Evolutionary conservation across 345 rosid genomes (phyloP), one percentile per base, ranked within the genome.

Genomic region (Excoecaria cochinchinensis): DNA sequence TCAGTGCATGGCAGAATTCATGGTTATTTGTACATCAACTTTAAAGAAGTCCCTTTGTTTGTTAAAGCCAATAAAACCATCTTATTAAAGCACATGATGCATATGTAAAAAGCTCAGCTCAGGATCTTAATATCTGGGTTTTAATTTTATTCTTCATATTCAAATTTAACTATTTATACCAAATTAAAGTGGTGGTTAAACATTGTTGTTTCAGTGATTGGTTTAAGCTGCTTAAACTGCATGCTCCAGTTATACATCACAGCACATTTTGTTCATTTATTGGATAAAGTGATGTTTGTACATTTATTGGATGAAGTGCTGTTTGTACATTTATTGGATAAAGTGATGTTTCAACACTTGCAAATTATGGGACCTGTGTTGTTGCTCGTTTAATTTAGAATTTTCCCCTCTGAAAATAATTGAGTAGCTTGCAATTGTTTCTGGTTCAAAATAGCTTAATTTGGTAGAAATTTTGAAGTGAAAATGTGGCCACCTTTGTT

Each of bases 381-480:
- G 38, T 12, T 67, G 46, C 53, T 44, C 70, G 44, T 44, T 67
- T 67, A 12, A 53, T 67, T 47, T 44, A 67, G 52, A 67, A 36
- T 44, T 22, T 44, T 21, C 14, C 46, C 38, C 3, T 21, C 42
- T 13, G 38, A 11, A 8, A 31, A 44, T 21, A 62, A 38, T 44
- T 62, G 5, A 10, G 21, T 44, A 67, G 17, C 52, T 67, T 22
- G 1, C n/a, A 31, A 31, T 66, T 44, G 13, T 21, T 66, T 8
- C 1, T 62, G 4, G 10, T 66, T 19, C 52, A 8, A 44, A 4
- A 44, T 67, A 46, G 3, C 10, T 12, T 17, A 0, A 7, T 67
- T 44, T 67, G 50, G 19, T 40, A 10, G 16, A 65, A 65, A 40
- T 3, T 17, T 46, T 46, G 55, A 46, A 19, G 1, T 21, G 52